A percentile compares a stretch with the other conserved stretches of the same genome.
phyloP scores from a whole-genome alignment of 1,139 yeast species.

The Diutina scorzettiae region DNA sequence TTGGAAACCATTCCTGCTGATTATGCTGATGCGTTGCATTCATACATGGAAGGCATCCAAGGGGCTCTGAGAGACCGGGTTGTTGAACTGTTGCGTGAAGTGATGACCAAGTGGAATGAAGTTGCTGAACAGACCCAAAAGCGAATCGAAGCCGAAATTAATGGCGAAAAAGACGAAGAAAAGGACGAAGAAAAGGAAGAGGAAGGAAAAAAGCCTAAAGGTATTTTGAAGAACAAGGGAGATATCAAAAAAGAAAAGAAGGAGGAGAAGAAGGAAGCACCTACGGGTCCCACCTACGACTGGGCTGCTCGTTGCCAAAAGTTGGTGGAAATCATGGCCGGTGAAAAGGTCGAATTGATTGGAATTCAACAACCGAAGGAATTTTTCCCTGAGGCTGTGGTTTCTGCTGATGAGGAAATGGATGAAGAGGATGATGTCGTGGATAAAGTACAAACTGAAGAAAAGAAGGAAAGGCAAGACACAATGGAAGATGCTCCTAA shows the following conservation, averaged over 20 bases:
- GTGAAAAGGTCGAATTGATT: background rate
- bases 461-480: background rate
- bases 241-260: slow-evolving; percentile 6
- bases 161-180: background rate
- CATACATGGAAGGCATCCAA: slow-evolving; percentile 57
- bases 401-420: background rate
- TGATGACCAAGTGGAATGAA: slow-evolving; percentile 47
- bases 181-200: slow-evolving; percentile 6
- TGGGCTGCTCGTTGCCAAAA: background rate
- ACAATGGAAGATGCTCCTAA: background rate
- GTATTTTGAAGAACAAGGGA: background rate
- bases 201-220: background rate
- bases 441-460: background rate
- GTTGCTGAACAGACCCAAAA: slow-evolving; percentile 2
- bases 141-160: background rate
- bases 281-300: background rate
- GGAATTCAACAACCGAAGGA: background rate
- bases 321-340: background rate
- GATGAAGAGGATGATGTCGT: background rate
- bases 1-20: slow-evolving; percentile 41
- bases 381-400: background rate
- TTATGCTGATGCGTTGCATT: slow-evolving; percentile 42
- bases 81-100: slow-evolving; percentile 35
- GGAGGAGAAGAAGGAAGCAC: background rate
- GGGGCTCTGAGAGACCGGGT: slow-evolving; percentile 63